Percentiles rank a stretch among this genome's conserved stretches.
Evolutionary conservation across 768 basidiomycete species (phyloP).

Genomic region (Macrolepiota fuliginosa): DNA sequence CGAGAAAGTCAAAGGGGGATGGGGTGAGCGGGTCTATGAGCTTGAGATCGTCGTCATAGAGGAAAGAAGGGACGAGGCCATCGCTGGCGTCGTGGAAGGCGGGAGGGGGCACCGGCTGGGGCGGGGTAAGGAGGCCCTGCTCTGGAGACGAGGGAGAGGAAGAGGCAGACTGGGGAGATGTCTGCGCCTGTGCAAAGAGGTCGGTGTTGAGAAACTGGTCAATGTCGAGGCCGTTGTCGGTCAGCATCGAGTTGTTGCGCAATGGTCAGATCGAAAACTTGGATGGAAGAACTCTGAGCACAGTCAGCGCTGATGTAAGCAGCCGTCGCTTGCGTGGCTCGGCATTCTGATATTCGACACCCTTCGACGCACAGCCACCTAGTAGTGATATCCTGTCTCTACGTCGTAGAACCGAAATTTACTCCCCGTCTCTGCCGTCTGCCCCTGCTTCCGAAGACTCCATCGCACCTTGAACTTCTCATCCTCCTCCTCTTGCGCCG

Average conservation of each 20-base stretch:
- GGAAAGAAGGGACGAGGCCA: conserved; percentile 33
- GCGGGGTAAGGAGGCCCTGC: conserved; percentile 44
- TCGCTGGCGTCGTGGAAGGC: conserved; percentile 33
- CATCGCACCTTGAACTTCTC: not conserved
- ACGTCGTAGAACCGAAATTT: conserved; percentile 3
- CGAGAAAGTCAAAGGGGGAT: conserved; percentile 16
- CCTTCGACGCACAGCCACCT: conserved; percentile 8
- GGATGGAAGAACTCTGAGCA: too few species aligned
- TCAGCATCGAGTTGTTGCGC: not conserved
- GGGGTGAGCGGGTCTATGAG: conserved; percentile 21
- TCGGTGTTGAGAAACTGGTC: conserved; percentile 71
- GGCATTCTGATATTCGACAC: not conserved
- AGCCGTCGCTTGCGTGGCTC: conserved; percentile 4
- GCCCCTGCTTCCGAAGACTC: not conserved
- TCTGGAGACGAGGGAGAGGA: conserved; percentile 45
- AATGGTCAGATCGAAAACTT: not conserved
- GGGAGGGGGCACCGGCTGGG: conserved; percentile 31
- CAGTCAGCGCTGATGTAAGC: not conserved
- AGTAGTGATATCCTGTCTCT: not conserved
- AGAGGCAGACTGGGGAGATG: conserved; percentile 28
- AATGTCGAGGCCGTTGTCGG: conserved; percentile 31
- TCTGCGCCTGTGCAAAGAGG: conserved; percentile 40
- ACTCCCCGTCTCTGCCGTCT: not conserved
- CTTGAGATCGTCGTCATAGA: conserved; percentile 47
- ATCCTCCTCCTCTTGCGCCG: not conserved